Conservation (phyloP, 306 rosid genomes). For the Urtica urens region DNA sequence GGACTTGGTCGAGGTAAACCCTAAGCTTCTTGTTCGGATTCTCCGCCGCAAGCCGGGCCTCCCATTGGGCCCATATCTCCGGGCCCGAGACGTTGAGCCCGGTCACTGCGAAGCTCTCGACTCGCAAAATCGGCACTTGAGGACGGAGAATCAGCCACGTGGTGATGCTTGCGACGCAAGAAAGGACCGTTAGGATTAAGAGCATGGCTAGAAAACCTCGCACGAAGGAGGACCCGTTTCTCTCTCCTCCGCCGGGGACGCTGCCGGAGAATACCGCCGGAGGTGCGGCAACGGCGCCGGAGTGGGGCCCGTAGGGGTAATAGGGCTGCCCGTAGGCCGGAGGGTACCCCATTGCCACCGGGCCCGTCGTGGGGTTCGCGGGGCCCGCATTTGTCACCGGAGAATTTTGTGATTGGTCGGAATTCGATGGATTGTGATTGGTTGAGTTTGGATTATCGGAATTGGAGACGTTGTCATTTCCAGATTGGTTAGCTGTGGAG, state of each 20-base stretch:
- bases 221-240: conserved; percentile 5
- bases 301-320: background rate
- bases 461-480: background rate
- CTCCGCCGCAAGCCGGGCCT: conserved; percentile 3
- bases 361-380: conserved; percentile 12
- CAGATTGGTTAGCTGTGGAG: background rate
- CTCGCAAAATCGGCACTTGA: conserved; percentile 11
- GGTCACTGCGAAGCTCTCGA: conserved; percentile 21
- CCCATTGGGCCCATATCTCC: conserved; percentile 26
- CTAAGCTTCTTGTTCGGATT: conserved; percentile 24
- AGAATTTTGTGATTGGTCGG: too few species aligned
- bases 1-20: conserved; percentile 1
- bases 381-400: background rate
- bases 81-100: conserved; percentile 22
- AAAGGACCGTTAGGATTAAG: background rate
- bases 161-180: conserved; percentile 7
- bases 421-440: background rate
- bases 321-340: conserved; percentile 2
- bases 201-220: conserved; percentile 23
- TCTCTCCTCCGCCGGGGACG: background rate
- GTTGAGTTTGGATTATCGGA: background rate
- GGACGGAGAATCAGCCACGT: conserved; percentile 24
- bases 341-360: conserved; percentile 12
- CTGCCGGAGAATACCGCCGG: background rate
- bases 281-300: background rate